Evolutionary conservation across 495 filamentous ascomycete species (phyloP), one percentile per base, ranked within the genome.

Genomic region (Friedmanniomyces simplex): DNA sequence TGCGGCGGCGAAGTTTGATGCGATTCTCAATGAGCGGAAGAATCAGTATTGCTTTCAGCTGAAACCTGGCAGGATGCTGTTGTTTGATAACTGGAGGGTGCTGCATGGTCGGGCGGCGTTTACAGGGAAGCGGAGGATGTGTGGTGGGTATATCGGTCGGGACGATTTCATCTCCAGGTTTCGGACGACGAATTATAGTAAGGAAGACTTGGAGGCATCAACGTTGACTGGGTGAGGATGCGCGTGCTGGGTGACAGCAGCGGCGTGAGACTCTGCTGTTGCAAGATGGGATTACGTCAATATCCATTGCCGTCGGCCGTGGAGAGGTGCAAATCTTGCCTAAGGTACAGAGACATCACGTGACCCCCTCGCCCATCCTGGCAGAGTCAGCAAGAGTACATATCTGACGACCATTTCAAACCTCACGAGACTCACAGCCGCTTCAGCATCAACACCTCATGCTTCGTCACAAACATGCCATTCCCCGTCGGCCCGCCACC

Each of bases 31-130:
- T 55, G 36, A 60, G 7, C 32, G 32, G 12, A 54, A 59, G 52
- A 58, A 58, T 34, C 58, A 90, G 60, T 87, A 85, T 57, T 83
- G 83, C 85, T 81, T 82, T 34, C 85, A 94, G 64, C 72, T 97
- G 46, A 65, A 80, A 59, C 91, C 91, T 0, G 91, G 91, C 14
- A 83, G 71, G 49, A 77, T 84, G n/a, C 55, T 96, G 34, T 83
- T 95, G 20, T 95, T 97, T 67, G 88, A 97, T 69, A 96, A 97
- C 66, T 96, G 90, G 90, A 79, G 91, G 57, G 88, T 95, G 55
- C 70, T 97, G 47, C 91, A 97, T 69, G 91, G 89, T 2, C 76
- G 91, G 60, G 79, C 80, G 21, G 77, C 80, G 14, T 97, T 95
- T 65, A 85, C 80, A 8, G 91, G 91, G 18, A 85, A 84, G 64